Evolutionary conservation across 768 basidiomycete species (phyloP), one percentile per base, ranked within the genome.

Genomic region (Tulasnella sp.): DNA sequence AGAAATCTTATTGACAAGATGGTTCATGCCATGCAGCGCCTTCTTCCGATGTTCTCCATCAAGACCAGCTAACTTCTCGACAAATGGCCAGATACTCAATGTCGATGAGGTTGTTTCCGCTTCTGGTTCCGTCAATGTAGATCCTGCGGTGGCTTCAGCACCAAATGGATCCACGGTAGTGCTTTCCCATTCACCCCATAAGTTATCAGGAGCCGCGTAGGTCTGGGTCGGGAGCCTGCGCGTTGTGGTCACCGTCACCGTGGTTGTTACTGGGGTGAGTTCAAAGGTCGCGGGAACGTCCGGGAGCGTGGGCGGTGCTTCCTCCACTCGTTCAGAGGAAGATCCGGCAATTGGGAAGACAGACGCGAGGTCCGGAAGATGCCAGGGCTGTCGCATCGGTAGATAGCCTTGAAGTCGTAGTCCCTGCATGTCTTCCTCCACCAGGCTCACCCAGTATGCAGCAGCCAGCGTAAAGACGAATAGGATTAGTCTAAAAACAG

Each of bases 151-250:
- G 7, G 34, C 34, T 15, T 38, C 34, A 15, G 34, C 7, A 38
- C 34, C 15, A 43, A 56, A 56, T 29, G 54, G 54, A 31, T 46
- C 54, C 43, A 17, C 11, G 12, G 27, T 38, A 19, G 54, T 25
- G 27, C 38, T 27, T 25, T 56, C 54, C 54, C 54, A 56, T 29
- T 27, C 22, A 43, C 54, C 54, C 54, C 54, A 56, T 27, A 56
- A 42, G 54, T 56, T 27, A 19, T 56, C 54, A 27, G 54, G 54
- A 17, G 54, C 41, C 43, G 44, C 54, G 27, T 56, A 56, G 11
- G 54, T 56, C 41, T 43, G 41, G 25, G 41, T 56, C 29, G 54
- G 54, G 4, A 43, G 42, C 24, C 44, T 43, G 11, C 54, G 41
- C 24, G 34, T 38, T 15, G 43, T 38, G 15, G 54, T 43, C 27